These are phyloP conservation scores for Brassica napus DNA, from an alignment of 345 rosid species.

Conservation along the genomic window Da-Ae NC_063452.1:63657501-63658000, in stretches of 20 bases:
- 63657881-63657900: conserved; percentile 92
- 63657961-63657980: conserved; percentile 95
- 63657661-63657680: background rate
- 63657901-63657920: conserved; percentile 99
- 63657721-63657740: conserved; percentile 13
- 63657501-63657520: background rate
- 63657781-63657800: conserved; percentile 96
- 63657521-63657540: background rate
- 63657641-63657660: background rate
- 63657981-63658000: conserved; percentile 75
- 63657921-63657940: conserved; percentile 91
- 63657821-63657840: conserved; percentile 87
- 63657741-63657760: conserved; percentile 2
- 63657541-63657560: conserved; percentile 18
- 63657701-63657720: conserved; percentile 11
- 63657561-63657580: conserved; percentile 3
- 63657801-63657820: conserved; percentile 90
- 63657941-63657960: conserved; percentile 80
- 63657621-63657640: conserved; percentile 16
- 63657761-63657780: conserved; percentile 42
- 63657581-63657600: conserved; percentile 1
- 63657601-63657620: background rate
- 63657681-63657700: background rate
- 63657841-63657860: conserved; percentile 79
- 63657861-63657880: conserved; percentile 94